These are phyloP conservation scores for Brassica balearica DNA, from an alignment of 441 rosid genomes.

Conservation along the genomic window DNA sequence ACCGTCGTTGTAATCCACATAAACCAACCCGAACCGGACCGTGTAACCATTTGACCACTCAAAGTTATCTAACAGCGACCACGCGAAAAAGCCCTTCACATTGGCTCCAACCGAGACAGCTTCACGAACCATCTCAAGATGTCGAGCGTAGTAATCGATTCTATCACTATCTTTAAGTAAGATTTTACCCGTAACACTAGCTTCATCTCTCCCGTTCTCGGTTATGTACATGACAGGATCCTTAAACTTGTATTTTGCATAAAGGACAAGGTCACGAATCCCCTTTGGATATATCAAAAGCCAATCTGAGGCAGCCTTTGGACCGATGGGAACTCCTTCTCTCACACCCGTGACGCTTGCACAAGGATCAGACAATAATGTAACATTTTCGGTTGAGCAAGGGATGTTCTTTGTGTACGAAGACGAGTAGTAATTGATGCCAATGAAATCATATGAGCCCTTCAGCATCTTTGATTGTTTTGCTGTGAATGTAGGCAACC, in stretches of 20 bases:
- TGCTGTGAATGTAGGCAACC: conserved; percentile 45
- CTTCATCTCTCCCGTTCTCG: conserved; percentile 43
- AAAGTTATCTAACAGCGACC: conserved; percentile 46
- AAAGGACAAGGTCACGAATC: conserved; percentile 38
- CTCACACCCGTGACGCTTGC: conserved; percentile 30
- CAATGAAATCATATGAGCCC: conserved; percentile 40
- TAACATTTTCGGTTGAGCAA: conserved; percentile 19
- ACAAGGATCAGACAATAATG: conserved; percentile 29
- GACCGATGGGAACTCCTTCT: conserved; percentile 36
- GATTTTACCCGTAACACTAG: conserved; percentile 12
- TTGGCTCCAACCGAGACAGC: conserved; percentile 44
- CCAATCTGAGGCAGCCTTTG: conserved; percentile 34
- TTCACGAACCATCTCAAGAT: conserved; percentile 37
- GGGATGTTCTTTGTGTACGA: conserved; percentile 25
- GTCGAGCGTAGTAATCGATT: conserved; percentile 33
- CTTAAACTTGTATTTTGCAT: conserved; percentile 38
- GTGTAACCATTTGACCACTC: conserved; percentile 44
- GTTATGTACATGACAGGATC: conserved; percentile 37
- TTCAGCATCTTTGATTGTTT: conserved; percentile 29
- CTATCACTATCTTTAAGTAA: conserved; percentile 29
- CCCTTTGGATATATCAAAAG: conserved; percentile 42
- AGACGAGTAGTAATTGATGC: conserved; percentile 37
- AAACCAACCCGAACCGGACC: conserved; percentile 44
- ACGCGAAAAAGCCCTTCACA: conserved; percentile 45
- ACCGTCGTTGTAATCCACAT: conserved; percentile 38